Evolutionary conservation across 768 basidiomycete species (phyloP), one percentile per base, ranked within the genome.

Genomic region (Mrakia blollopis): DNA sequence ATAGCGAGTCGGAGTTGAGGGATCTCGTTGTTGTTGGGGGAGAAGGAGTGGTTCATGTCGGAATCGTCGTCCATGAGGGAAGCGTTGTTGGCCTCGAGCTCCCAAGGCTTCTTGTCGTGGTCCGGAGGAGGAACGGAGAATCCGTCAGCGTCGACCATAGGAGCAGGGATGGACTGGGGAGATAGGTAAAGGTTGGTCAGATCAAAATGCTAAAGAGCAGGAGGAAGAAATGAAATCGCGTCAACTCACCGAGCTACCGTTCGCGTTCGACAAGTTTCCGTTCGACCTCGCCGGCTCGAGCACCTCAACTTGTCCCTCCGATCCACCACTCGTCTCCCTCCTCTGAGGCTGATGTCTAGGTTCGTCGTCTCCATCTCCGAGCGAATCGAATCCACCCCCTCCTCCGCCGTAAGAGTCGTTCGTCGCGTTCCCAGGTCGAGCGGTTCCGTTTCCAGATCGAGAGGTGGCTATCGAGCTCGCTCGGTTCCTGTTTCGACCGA

Each of bases 91-190:
- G 54, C 25, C 0, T 23, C 16, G 9, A 41, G 28, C 57, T 82
- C 84, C 85, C 82, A 85, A 11, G 81, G 82, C 70, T 79, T 81
- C 37, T 83, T 79, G 75, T 84, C 84, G 62, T 85, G 82, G 65
- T 85, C 83, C 0, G 81, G 79, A 7, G 85, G 85, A 14, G 85
- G 83, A 3, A 85, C 81, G 9, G 83, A 83, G 81, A 83, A 86
- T 3, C 85, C 85, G 60, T 85, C 84, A 2, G 80, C 80, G 50
- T 86, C 85, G 25, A 85, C 83, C 0, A 76, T 61, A 7, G 78
- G 57, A 21, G 52, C 2, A 32, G 78, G 50, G 21, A 18, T 0
- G 13, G 44, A 69, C 61, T 39, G 47, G 23, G 10, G 39, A 35
- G 39, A 60, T 9, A 10, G 60, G 30, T 23, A 18, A 37, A 4